Evolutionary conservation across 257 asterid species (phyloP).

Genomic region (Oldenlandia corymbosa): DNA sequence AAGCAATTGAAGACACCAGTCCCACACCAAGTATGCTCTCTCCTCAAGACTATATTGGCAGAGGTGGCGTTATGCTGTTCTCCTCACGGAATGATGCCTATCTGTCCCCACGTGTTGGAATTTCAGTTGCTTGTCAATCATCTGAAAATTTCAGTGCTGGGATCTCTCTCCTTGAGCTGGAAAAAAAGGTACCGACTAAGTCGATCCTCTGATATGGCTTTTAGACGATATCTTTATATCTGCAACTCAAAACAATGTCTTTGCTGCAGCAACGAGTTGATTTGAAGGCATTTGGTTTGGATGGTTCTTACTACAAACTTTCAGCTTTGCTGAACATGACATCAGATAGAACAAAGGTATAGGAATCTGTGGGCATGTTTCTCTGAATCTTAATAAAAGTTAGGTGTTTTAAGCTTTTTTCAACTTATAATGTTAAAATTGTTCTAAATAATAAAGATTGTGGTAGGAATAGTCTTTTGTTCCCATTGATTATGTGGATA

Average conservation of each 20-base stretch:
- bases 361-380: too few relatives aligned
- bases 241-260: neutral
- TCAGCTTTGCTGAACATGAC: conserved; percentile 92
- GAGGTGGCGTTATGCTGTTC: conserved; percentile 86
- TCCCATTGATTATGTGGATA: neutral
- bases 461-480: neutral
- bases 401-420: too few relatives aligned
- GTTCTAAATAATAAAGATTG: neutral
- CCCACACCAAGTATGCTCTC: conserved; percentile 96
- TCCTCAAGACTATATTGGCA: conserved; percentile 94
- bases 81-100: conserved; percentile 87
- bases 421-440: too few relatives aligned
- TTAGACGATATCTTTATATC: neutral
- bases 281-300: conserved; percentile 59
- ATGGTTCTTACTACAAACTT: conserved; percentile 86
- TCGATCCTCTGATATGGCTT: conserved; percentile 13
- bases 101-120: conserved; percentile 90
- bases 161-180: conserved; percentile 93
- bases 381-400: too few relatives aligned
- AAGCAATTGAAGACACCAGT: conserved; percentile 84
- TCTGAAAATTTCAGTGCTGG: conserved; percentile 83
- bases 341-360: conserved; percentile 98
- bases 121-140: conserved; percentile 78
- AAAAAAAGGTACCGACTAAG: conserved; percentile 58
- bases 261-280: conserved; percentile 82